Conservation (phyloP, 2,329 filamentous ascomycete species). For the Graphilbum ipis-grandicollis region DNA sequence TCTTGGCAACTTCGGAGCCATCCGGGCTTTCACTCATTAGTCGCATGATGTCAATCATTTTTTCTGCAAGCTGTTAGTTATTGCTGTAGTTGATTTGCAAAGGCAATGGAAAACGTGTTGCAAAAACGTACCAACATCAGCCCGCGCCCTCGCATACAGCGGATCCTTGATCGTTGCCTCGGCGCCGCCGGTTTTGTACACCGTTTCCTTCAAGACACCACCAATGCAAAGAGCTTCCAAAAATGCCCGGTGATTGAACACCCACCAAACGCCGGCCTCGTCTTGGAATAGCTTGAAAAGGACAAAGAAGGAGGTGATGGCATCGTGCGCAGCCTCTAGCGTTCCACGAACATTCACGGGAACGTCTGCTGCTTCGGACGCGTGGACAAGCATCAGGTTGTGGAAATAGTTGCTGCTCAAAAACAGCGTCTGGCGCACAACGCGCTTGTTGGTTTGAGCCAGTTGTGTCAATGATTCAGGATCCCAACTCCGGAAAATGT, state of each 20-base stretch:
- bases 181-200: conserved; percentile 22
- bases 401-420: conserved; percentile 72
- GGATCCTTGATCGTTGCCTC: conserved; percentile 34
- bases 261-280: conserved; percentile 71
- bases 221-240: conserved; percentile 57
- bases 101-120: not conserved
- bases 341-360: conserved; percentile 50
- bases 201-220: conserved; percentile 35
- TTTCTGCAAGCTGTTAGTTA: conserved; percentile 3
- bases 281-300: conserved; percentile 49
- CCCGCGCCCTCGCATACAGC: conserved; percentile 39
- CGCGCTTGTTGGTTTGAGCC: conserved; percentile 42
- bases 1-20: conserved; percentile 40
- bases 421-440: conserved; percentile 59
- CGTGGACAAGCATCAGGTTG: conserved; percentile 64
- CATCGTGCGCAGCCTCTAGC: conserved; percentile 59
- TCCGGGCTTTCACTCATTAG: conserved; percentile 36
- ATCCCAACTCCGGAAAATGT: conserved; percentile 53
- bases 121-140: conserved; percentile 38
- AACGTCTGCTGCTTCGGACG: conserved; percentile 47
- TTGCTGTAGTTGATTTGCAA: not conserved
- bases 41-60: conserved; percentile 47
- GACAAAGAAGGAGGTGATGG: conserved; percentile 58
- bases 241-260: conserved; percentile 67
- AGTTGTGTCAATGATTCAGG: conserved; percentile 38